Evolutionary conservation across 2,329 filamentous ascomycete genomes (phyloP), one percentile per base, ranked within the genome.

Genomic region (Beauveria pseudobassiana): DNA sequence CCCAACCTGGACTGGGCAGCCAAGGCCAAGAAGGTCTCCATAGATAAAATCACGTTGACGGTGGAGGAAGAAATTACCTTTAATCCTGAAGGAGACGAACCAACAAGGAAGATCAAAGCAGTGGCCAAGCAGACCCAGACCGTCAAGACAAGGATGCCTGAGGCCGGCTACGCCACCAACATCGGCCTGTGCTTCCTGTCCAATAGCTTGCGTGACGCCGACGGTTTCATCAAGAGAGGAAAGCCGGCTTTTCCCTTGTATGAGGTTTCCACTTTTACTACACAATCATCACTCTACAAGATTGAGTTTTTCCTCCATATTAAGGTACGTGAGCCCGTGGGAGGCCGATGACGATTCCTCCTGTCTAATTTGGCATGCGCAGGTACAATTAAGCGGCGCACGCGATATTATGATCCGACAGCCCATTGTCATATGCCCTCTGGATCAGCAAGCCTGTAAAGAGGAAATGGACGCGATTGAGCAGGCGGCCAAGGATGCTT

Each of bases 31-130:
- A 90, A 90, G 71, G 93, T 98, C 59, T 93, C 91, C 49, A 96
- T 99, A 70, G 88, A 93, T 71, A 95, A 95, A 71, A 95, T 99
- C 67, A 96, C 92, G 1, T 87, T 98, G 48, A 86, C 87, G 14
- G 96, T 99, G 68, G 95, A 98, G 71, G 95, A 99, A 75, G 93
- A 98, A 72, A 96, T 98, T 63, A 96, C 95, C n/a, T 99, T 90
- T 76, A 98, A 99, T 67, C 95, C 95, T 34, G 93, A 98, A 75
- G 95, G 95, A 54, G 95, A 98, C 71, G 95, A 98, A 72, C 92
- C 93, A 30, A 90, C 90, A 38, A 90, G 91, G 66, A 97, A 96
- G 74, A 80, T 91, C 67, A 97, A 96, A 75, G 89, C 87, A 62
- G 79, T 99, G 66, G 88, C 90, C 28, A 95, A 92, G 73, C 89